Evolutionary conservation across 129 eudicot species (phyloP).

Genomic region (carrot (Daucus carota)): DH1_v3.0 NC_030381.2:21719501-21720000

Average conservation of each 20-base stretch:
- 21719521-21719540: no score
- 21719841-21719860: not conserved
- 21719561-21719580: not conserved
- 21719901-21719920: not conserved
- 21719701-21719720: not conserved
- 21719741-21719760: not conserved
- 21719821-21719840: not conserved
- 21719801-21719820: not conserved
- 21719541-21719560: no score
- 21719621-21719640: not conserved
- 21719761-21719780: not conserved
- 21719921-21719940: constrained; percentile 82
- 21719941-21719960: constrained; percentile 48
- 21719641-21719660: not conserved
- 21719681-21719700: not conserved
- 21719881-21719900: not conserved
- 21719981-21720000: constrained; percentile 94
- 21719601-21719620: not conserved
- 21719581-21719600: not conserved
- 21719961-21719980: constrained; percentile 55
- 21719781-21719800: not conserved
- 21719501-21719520: not conserved
- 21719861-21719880: not conserved
- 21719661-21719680: not conserved
- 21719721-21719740: not conserved